Evolutionary conservation across 805 yeast genomes (phyloP).

Genomic region (Saturnispora kantuleensis): DNA sequence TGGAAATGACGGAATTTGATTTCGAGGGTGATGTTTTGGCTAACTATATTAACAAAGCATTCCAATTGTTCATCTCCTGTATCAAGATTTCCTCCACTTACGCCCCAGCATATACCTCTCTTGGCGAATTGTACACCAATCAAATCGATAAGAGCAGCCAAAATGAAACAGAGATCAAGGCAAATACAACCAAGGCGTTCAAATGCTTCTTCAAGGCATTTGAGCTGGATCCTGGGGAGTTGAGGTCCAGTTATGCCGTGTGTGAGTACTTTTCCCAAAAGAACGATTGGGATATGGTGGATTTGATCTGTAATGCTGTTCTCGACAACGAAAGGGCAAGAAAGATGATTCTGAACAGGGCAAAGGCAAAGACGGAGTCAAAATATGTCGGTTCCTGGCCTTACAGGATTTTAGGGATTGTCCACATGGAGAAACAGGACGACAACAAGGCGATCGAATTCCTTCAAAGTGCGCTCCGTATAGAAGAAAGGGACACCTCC

Average conservation of each 20-base stretch:
- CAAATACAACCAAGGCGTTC: constrained; percentile 60
- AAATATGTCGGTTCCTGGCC: constrained; percentile 61
- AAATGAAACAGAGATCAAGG: background rate
- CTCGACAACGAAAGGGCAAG: constrained; percentile 54
- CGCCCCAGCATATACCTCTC: constrained; percentile 73
- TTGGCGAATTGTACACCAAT: constrained; percentile 65
- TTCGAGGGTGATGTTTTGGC: constrained; percentile 12
- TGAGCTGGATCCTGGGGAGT: constrained; percentile 71
- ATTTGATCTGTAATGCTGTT: constrained; percentile 57
- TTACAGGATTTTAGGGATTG: constrained; percentile 74
- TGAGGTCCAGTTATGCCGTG: constrained; percentile 62
- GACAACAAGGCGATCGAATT: constrained; percentile 75
- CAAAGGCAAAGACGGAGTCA: background rate
- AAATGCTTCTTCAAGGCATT: constrained; percentile 86
- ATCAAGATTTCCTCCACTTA: constrained; percentile 52
- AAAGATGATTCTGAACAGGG: constrained; percentile 26
- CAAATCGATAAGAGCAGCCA: constrained; percentile 27
- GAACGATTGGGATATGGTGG: constrained; percentile 80
- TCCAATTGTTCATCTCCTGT: constrained; percentile 47
- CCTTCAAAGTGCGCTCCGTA: constrained; percentile 77
- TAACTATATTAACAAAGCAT: constrained; percentile 37
- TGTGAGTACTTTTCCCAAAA: constrained; percentile 57
- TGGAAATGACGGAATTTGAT: constrained; percentile 18
- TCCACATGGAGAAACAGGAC: constrained; percentile 59
- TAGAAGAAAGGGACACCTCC: constrained; percentile 54